These are phyloP conservation scores for Ophiocordyceps sinensis DNA, from an alignment of 2,329 filamentous ascomycete species.

Conservation along the genomic window DNA sequence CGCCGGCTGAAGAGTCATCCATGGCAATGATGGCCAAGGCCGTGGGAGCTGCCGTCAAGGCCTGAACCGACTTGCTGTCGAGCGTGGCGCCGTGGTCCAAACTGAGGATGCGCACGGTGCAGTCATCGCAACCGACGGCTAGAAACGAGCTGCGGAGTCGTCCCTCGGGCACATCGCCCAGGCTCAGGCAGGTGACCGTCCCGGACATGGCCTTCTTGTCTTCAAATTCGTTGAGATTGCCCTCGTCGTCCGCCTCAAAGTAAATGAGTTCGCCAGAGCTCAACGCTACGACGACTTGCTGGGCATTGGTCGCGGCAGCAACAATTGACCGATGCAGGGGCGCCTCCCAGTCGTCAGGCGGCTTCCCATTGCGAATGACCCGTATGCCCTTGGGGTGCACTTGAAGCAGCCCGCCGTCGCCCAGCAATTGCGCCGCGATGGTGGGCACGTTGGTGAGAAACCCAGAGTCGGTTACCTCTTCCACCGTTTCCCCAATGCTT, in stretches of 20 bases:
- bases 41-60: conserved; percentile 78
- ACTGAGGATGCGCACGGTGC: conserved; percentile 84
- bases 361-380: conserved; percentile 63
- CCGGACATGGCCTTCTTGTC: conserved; percentile 92
- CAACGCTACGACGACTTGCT: conserved; percentile 83
- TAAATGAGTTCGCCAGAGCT: conserved; percentile 96
- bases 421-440: conserved; percentile 82
- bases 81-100: conserved; percentile 81
- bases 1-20: conserved; percentile 82
- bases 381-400: conserved; percentile 94
- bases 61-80: conserved; percentile 89
- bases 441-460: conserved; percentile 84
- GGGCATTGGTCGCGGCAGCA: conserved; percentile 81
- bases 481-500: conserved; percentile 91
- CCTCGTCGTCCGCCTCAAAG: conserved; percentile 92
- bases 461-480: conserved; percentile 86
- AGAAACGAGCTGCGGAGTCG: conserved; percentile 80
- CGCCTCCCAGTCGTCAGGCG: conserved; percentile 86
- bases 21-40: conserved; percentile 86
- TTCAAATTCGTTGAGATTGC: conserved; percentile 82
- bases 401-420: conserved; percentile 83
- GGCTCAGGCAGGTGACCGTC: conserved; percentile 85
- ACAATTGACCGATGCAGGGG: conserved; percentile 93
- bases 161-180: conserved; percentile 86
- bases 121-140: conserved; percentile 93